Percentiles rank a stretch among this genome's conserved stretches.
These are phyloP conservation scores for Clarkia xantiana DNA, from an alignment of 345 rosid species.

Conservation along the genomic window DNA sequence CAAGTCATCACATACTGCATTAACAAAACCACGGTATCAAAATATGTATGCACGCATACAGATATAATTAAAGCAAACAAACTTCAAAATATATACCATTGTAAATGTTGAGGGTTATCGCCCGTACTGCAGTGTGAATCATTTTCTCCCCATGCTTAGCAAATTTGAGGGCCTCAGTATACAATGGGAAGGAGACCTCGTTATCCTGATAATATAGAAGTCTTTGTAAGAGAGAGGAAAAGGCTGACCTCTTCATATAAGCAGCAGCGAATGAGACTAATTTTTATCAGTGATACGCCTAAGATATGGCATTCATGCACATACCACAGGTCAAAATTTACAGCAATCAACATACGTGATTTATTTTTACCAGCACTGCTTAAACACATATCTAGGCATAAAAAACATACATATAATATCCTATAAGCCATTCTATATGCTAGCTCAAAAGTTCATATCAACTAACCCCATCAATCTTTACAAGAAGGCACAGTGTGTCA, in stretches of 20 bases:
- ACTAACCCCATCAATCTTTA: slow-evolving; percentile 47
- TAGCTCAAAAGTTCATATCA: not conserved
- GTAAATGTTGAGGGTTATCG: slow-evolving; percentile 47
- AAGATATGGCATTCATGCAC: no score
- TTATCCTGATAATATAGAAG: slow-evolving; percentile 20
- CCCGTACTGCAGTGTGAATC: slow-evolving; percentile 69
- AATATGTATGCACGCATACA: slow-evolving; percentile 7
- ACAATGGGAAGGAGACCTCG: slow-evolving; percentile 47
- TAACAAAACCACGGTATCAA: slow-evolving; percentile 10
- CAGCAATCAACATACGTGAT: no score
- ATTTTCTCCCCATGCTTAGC: slow-evolving; percentile 55
- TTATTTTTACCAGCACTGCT: no score
- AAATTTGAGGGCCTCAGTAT: slow-evolving; percentile 53
- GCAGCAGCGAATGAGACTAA: not conserved
- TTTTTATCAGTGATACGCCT: no score
- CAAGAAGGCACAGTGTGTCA: slow-evolving; percentile 56
- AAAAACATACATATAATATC: no score
- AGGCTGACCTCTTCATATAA: not conserved
- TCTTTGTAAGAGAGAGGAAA: not conserved
- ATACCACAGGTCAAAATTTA: no score
- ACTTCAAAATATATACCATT: slow-evolving; percentile 23
- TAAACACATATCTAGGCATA: no score
- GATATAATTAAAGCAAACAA: slow-evolving; percentile 4
- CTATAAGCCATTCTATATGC: no score
- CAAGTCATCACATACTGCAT: slow-evolving; percentile 54